Percentiles rank a stretch among this genome's conserved stretches.
phyloP scores from a whole-genome alignment of 2,329 filamentous ascomycete species.

The Thelonectria rubi region DNA sequence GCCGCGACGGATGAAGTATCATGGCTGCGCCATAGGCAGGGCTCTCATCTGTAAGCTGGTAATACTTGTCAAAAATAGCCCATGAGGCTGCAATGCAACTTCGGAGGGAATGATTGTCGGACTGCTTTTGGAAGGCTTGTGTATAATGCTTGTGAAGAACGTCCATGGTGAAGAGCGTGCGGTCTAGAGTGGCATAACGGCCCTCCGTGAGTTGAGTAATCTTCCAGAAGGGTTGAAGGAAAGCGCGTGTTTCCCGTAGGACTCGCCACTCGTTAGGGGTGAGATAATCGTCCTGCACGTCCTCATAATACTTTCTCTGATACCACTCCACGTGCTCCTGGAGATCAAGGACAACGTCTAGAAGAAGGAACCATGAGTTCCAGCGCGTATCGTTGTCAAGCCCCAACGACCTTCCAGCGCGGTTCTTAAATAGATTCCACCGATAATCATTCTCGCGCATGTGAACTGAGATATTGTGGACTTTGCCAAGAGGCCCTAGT shows the following conservation, averaged over 20 bases:
- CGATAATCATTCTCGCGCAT: neutral
- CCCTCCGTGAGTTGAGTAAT: neutral
- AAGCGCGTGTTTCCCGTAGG: neutral
- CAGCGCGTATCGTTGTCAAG: constrained; percentile 4
- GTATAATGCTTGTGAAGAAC: no score
- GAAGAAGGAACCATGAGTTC: constrained; percentile 2
- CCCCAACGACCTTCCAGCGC: neutral
- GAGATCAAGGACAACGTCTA: neutral
- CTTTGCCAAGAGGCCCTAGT: neutral
- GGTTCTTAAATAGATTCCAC: neutral
- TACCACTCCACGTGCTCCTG: constrained; percentile 1
- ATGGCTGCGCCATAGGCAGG: neutral
- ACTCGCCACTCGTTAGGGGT: neutral
- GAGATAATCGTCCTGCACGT: neutral
- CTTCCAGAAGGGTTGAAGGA: constrained; percentile 3
- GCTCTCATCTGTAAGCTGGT: no score
- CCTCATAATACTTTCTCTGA: neutral
- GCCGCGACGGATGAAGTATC: constrained; percentile 1
- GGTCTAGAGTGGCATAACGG: neutral
- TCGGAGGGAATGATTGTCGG: no score
- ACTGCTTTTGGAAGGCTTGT: no score
- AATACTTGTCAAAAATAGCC: no score
- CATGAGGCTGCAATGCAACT: no score
- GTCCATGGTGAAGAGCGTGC: neutral
- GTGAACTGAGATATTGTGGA: neutral